Percentiles rank a stretch among this genome's conserved stretches.
Evolutionary conservation across 2,329 filamentous ascomycete genomes (phyloP).

Genomic region (Onygena corvina): DNA sequence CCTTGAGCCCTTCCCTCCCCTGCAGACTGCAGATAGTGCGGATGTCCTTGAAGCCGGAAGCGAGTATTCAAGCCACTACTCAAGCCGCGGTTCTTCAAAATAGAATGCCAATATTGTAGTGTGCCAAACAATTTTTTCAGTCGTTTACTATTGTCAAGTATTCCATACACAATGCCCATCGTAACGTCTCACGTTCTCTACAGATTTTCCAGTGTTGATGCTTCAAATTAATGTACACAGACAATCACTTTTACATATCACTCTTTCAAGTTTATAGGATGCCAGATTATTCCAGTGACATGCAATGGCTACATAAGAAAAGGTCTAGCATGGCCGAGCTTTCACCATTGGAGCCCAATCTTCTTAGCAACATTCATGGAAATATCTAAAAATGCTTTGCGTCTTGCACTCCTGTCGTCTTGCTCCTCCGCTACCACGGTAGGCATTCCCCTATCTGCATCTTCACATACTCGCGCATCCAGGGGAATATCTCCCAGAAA

Average conservation of each 20-base stretch:
- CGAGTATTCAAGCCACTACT: conserved; percentile 12
- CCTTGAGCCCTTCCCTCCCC: conserved; percentile 11
- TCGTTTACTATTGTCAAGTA: no score
- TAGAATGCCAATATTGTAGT: neutral
- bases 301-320: no score
- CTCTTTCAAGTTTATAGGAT: neutral
- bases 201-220: no score
- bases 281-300: no score
- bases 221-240: neutral
- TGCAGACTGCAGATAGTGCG: neutral
- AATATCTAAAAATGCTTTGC: conserved; percentile 59
- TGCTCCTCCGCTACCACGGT: conserved; percentile 76
- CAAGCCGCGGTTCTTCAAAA: neutral
- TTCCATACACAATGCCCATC: no score
- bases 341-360: conserved; percentile 34
- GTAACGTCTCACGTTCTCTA: no score
- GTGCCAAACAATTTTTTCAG: neutral
- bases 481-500: conserved; percentile 82
- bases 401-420: conserved; percentile 49
- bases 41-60: neutral
- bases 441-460: conserved; percentile 76
- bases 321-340: neutral
- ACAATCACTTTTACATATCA: no score
- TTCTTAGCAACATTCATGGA: conserved; percentile 43
- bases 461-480: conserved; percentile 72